These are phyloP conservation scores for Coemansia sp. DNA, from an alignment of 192 early-diverging fungal genomes.

Conservation along the genomic window DNA sequence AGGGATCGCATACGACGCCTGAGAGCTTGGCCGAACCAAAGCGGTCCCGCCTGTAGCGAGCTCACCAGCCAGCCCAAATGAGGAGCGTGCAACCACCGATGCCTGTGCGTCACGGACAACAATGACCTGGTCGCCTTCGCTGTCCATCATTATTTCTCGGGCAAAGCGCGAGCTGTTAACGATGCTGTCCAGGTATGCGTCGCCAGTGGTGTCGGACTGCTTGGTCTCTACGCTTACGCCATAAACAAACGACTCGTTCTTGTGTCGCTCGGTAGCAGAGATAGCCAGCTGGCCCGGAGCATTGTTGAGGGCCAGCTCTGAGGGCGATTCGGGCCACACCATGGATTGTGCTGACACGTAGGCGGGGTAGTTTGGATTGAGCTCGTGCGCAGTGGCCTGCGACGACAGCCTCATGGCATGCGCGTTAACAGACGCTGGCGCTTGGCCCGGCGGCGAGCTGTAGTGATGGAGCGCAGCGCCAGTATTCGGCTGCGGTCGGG, in stretches of 20 bases:
- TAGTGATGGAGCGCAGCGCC: too few relatives aligned
- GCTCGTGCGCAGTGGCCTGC: slow-evolving; percentile 15
- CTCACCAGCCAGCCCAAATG: slow-evolving; percentile 19
- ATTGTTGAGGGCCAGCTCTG: slow-evolving; percentile 6
- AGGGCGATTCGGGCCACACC: slow-evolving; percentile 21
- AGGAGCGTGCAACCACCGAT: not conserved
- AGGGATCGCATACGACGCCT: slow-evolving; percentile 2
- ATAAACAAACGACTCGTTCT: slow-evolving; percentile 45
- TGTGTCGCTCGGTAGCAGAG: not conserved
- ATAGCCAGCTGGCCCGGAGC: not conserved
- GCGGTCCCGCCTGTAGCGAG: not conserved
- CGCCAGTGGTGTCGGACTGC: slow-evolving; percentile 30
- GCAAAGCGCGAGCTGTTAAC: slow-evolving; percentile 54
- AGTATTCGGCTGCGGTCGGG: not conserved
- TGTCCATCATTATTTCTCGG: slow-evolving; percentile 28
- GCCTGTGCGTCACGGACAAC: slow-evolving; percentile 22
- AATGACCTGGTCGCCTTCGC: slow-evolving; percentile 19
- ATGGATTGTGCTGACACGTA: slow-evolving; percentile 22
- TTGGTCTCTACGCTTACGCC: slow-evolving; percentile 20
- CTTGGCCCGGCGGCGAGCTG: too few relatives aligned
- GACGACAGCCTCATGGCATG: not conserved
- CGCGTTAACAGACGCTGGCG: not conserved
- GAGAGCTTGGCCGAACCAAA: not conserved
- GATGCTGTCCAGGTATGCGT: slow-evolving; percentile 45
- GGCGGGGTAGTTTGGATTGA: slow-evolving; percentile 8